These are phyloP conservation scores for Xylaria bambusicola DNA, from an alignment of 495 filamentous ascomycete species.

Conservation along the genomic window DNA sequence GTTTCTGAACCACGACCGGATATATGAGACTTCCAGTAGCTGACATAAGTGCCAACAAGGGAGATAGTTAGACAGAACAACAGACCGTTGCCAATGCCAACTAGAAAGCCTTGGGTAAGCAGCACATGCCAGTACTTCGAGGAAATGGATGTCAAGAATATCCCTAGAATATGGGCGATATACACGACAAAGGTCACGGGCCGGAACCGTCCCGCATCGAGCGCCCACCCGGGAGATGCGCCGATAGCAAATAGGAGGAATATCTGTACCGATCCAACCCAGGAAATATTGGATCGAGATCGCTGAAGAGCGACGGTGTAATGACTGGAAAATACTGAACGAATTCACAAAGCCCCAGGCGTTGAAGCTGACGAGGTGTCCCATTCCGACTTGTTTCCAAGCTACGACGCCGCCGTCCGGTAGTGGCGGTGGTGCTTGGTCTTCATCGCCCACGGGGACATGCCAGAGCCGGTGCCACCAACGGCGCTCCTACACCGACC, in stretches of 20 bases:
- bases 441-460: not conserved
- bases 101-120: conserved; percentile 38
- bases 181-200: conserved; percentile 31
- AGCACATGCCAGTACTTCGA: conserved; percentile 40
- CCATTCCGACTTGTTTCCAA: conserved; percentile 39
- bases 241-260: conserved; percentile 40
- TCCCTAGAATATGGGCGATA: conserved; percentile 34
- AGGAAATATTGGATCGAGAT: conserved; percentile 37
- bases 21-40: conserved; percentile 36
- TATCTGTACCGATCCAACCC: conserved; percentile 44
- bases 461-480: conserved; percentile 3
- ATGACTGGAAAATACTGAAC: conserved; percentile 43
- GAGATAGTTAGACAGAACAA: conserved; percentile 40
- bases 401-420: conserved; percentile 39
- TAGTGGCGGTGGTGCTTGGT: not conserved
- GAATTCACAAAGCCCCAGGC: conserved; percentile 40
- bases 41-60: conserved; percentile 39
- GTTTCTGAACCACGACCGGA: conserved; percentile 36
- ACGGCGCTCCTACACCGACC: not conserved
- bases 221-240: conserved; percentile 35
- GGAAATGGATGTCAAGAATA: conserved; percentile 37
- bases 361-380: conserved; percentile 36
- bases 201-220: conserved; percentile 38
- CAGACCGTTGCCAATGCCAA: conserved; percentile 38
- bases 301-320: conserved; percentile 37